Evolutionary conservation across 2,329 filamentous ascomycete genomes (phyloP), one percentile per base, ranked within the genome.

Genomic region (Trichoderma simmonsii): DNA sequence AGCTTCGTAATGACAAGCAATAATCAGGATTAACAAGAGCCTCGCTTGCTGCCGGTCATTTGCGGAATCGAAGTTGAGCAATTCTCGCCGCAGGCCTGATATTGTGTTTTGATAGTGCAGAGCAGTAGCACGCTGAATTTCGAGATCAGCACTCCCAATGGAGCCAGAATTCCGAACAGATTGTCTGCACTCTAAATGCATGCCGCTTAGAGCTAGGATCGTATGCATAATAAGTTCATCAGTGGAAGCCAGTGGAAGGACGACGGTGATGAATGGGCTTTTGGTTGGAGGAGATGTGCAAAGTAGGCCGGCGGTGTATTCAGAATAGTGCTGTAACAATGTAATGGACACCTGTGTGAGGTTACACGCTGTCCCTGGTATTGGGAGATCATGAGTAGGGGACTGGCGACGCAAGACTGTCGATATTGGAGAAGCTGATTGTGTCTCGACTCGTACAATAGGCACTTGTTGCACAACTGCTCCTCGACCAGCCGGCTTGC

Each of bases 221-320:
- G 56, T 51, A 48, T 69, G 66, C 66, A 69, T 69, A 32, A 61
- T 32, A 15, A 69, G 54, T 14, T 61, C 56, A 61, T 69, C 66
- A 15, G 26, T 61, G 54, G 60, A 69, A 9, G 66, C 66, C 5
- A 61, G n/a, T 21, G 66, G 66, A 24, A 69, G 51, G 12, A 69
- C 56, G 18, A 60, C 15, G 28, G 66, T 61, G n/a, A 69, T 48
- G 15, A 69, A 69, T 8, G 66, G 66, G 14, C n/a, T 39, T 21
- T 60, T 69, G n/a, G 32, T 61, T 30, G 26, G n/a, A n/a, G 51
- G 66, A 4, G 26, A 26, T 48, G 56, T 21, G 9, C 30, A 57
- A 11, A 69, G 66, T 24, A 61, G 21, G 54, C 32, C 21, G 14
- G 66, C 66, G 6, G 66, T 69, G 32, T 61, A 30, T 18, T 61